Conservation (phyloP, 2,329 filamentous ascomycete species). For the Alternaria longipes region DNA sequence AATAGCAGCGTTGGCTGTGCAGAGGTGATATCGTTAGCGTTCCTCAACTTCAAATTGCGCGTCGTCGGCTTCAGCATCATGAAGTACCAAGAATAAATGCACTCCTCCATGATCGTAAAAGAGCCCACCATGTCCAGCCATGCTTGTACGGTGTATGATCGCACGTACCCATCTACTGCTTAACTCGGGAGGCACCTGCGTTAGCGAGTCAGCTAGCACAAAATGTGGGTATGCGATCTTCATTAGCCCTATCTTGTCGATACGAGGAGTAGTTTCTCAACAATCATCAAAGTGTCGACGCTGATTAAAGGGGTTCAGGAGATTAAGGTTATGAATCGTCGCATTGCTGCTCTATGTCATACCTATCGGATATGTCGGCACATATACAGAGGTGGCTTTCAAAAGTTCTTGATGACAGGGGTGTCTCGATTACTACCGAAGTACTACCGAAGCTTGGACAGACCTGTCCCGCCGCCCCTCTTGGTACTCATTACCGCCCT, state of each 20-base stretch:
- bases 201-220: background rate
- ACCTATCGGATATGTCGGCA: background rate
- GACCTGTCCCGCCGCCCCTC: no score
- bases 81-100: background rate
- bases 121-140: background rate
- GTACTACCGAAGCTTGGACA: no score
- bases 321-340: background rate
- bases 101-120: background rate
- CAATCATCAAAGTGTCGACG: background rate
- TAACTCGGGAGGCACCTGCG: background rate
- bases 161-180: background rate
- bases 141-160: background rate
- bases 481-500: no score
- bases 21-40: background rate
- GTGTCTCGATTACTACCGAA: no score
- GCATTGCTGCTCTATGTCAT: background rate
- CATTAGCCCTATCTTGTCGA: constrained; percentile 3
- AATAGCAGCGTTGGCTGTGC: background rate
- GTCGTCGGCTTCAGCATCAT: background rate
- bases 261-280: constrained; percentile 5
- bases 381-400: no score
- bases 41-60: background rate
- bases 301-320: background rate
- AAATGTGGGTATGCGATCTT: background rate
- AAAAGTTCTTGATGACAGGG: no score